These are phyloP conservation scores for Wickerhamomyces ciferrii DNA, from an alignment of 805 yeast genomes.

Conservation along the genomic window DNA sequence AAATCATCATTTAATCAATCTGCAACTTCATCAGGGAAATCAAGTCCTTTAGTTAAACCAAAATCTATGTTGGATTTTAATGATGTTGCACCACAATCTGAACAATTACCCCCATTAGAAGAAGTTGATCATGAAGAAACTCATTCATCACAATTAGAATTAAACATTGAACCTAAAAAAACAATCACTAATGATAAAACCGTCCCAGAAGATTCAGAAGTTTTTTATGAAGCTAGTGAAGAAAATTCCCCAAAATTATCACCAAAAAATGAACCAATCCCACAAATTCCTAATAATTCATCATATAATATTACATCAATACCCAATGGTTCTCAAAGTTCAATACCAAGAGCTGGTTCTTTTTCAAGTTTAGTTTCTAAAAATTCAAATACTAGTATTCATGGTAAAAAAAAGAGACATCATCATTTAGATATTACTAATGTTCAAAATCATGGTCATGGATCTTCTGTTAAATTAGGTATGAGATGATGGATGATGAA, in stretches of 20 bases:
- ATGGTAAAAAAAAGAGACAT: constrained; percentile 12
- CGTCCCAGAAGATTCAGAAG: too few species aligned
- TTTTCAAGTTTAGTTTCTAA: constrained; percentile 1
- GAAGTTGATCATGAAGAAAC: constrained; percentile 9
- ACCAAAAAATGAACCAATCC: not conserved
- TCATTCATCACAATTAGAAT: not conserved
- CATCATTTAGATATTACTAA: constrained; percentile 20
- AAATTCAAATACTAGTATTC: not conserved
- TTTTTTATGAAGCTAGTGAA: not conserved
- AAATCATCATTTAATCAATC: not conserved
- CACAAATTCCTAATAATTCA: not conserved
- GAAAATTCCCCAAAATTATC: not conserved
- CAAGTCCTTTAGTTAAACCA: constrained; percentile 9
- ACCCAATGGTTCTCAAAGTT: not conserved
- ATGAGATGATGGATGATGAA: not conserved
- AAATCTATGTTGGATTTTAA: constrained; percentile 21
- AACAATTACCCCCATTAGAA: constrained; percentile 9
- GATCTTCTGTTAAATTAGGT: not conserved
- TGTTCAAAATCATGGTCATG: constrained; percentile 6
- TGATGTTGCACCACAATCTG: not conserved
- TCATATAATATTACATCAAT: not conserved
- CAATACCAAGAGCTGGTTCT: constrained; percentile 10
- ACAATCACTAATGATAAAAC: too few species aligned
- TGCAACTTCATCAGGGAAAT: constrained; percentile 1
- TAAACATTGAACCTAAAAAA: not conserved